Base-by-base conservation (phyloP, 1,284 basidiomycete genomes). In the Puccinia coronata region DNA sequence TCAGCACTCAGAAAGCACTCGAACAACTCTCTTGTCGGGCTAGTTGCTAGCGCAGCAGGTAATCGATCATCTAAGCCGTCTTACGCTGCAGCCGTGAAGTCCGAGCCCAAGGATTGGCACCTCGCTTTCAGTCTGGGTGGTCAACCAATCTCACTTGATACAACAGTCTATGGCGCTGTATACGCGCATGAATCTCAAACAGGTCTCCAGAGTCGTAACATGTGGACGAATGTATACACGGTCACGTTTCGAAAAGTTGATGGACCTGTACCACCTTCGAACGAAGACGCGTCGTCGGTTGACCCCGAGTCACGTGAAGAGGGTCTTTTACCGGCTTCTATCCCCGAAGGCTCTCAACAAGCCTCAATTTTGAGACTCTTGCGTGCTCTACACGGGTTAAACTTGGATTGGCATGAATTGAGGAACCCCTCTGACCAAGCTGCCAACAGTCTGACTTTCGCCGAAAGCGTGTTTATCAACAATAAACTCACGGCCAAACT, bases 401-500 rank as follows among this genome's bases (percentile, higher is more conserved):
- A 88, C 80, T 92, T 92, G 82, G 90, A 93, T 84, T 89, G 91
- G 23, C 86, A 88, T 18, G 84, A 86, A 1, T 87, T 89, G 41
- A 85, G 87, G 55, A 23, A 65, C 76, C 41, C 57, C 41, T 84
- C 85, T 34, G 65, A 73, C 70, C 31, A 63, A 70, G 82, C 83
- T 23, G 49, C 82, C 61, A 70, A 79, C 55, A 83, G 83, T 47
- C 18, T 82, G 41, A 1, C 87, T 86, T 69, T 87, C 91, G 49
- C 61, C 14, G 93, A 95, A 82, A 90, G 92, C 0, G 90, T 93
- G 0, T 99, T 99, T 85, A 91, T 99, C 83, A 99, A 99, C 87
- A 98, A 98, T 88, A 98, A 99, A 87, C 88, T 99, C 65, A 96
- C 95, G 0, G 97, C 97, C 31, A 99, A 99, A 87, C 90, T 99